Conservation (phyloP, 176 grass and related monocot species). For the Saccharum officinarum region DNA sequence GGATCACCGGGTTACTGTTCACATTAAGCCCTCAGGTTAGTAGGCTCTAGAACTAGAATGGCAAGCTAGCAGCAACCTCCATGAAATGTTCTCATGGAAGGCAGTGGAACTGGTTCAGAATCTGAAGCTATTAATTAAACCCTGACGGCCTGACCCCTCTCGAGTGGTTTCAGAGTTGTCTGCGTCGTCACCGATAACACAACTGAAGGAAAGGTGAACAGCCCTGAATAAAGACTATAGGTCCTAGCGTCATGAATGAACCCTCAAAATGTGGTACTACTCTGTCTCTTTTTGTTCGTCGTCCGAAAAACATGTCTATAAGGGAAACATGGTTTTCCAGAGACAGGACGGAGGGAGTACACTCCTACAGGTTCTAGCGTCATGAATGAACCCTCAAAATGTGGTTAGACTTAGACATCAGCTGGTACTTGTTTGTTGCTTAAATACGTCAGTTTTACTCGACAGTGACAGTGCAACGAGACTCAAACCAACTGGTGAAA, state of each 20-base stretch:
- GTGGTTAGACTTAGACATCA: neutral
- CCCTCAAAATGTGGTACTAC: no score
- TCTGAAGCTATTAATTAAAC: no score
- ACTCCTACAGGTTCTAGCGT: neutral
- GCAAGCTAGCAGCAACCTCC: neutral
- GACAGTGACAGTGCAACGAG: slow-evolving; percentile 44
- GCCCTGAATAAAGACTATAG: neutral
- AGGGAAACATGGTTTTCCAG: no score
- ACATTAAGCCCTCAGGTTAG: neutral
- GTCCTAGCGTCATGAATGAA: neutral
- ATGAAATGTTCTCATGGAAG: neutral
- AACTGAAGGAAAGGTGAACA: no score
- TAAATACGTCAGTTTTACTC: slow-evolving; percentile 52
- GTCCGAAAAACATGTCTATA: no score
- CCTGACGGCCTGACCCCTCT: neutral
- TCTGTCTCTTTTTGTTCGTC: no score
- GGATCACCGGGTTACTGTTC: neutral
- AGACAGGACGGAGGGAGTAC: no score
- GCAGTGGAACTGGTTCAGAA: neutral
- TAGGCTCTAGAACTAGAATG: neutral
- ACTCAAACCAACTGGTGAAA: slow-evolving; percentile 4
- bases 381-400: neutral
- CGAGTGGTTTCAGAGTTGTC: neutral
- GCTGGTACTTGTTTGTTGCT: neutral
- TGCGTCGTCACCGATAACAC: neutral